Base-by-base conservation (phyloP, 1,284 basidiomycete genomes). In the Agaricales sp. region DNA sequence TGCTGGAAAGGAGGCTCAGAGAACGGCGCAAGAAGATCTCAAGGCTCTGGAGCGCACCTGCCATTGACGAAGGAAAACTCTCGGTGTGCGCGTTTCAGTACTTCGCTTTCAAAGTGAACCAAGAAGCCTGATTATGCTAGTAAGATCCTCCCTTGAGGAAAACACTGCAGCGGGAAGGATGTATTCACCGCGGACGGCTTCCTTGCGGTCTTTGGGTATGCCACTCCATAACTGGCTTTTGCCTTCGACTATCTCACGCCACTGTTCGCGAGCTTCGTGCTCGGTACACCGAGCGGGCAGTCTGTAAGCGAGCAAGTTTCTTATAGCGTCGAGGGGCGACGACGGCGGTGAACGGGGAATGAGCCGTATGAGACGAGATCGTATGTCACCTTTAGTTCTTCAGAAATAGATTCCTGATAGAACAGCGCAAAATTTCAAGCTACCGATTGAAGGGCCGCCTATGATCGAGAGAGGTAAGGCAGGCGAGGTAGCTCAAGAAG, bases 241-340 rank as follows among this genome's bases (percentile, higher is more conserved):
- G 0, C 95, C 95, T 67, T 98, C 94, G 12, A 98, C 87, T 52
- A 98, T 92, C 53, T 91, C 82, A 55, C 87, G 73, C 92, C 93
- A 97, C 57, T 90, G 77, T 24, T 91, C 88, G 52, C 90, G 79
- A n/a, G 91, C 90, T 52, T 82, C 79, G 46, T 76, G 74, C 56
- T 92, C 87, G 0, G 78, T 67, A 14, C 72, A 78, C 20, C 76
- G 69, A 0, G 78, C 66, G 2, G 91, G 86, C 26, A 96, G 75
- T 1, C 93, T 80, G 63, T 94, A 82, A 1, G 87, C 80, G 43
- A 97, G 74, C 6, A 97, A 73, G 38, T 73, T 72, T 49, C 82
- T 80, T 53, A 92, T 87, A 11, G 84, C 80, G 53, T 80, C 73
- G 51, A 86, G 66, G 19, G 82, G 78, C 3, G 83, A 80, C 14